Conservation (phyloP, 495 filamentous ascomycete genomes). For the Aspergillus sparsus region DNA sequence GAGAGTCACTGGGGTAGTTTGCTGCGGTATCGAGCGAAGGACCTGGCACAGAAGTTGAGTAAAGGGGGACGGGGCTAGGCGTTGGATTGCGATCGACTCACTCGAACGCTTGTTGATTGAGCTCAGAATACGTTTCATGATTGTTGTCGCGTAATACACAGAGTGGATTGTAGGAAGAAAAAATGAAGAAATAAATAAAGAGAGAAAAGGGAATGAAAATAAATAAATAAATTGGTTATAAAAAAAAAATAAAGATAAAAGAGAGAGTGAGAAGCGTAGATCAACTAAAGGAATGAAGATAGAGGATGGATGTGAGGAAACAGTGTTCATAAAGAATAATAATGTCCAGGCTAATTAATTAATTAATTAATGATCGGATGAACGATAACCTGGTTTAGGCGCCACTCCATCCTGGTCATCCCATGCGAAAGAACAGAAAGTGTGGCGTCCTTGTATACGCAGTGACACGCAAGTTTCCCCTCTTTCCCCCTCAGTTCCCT, state of each 20-base stretch:
- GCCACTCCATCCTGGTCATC: background rate
- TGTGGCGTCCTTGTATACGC: no score
- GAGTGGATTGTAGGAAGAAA: background rate
- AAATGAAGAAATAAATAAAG: background rate
- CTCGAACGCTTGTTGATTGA: conserved; percentile 37
- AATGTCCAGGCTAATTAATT: background rate
- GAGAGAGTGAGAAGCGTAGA: conserved; percentile 13
- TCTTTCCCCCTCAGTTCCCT: no score
- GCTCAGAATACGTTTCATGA: conserved; percentile 48
- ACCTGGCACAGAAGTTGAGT: conserved; percentile 22
- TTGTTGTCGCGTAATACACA: conserved; percentile 1
- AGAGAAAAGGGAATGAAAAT: background rate
- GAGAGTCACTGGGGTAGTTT: conserved; percentile 43
- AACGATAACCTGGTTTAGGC: background rate
- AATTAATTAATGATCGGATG: background rate
- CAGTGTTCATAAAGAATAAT: background rate
- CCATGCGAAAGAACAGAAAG: background rate
- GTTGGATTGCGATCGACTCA: conserved; percentile 18
- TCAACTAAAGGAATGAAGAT: background rate
- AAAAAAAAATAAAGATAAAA: conserved; percentile 9
- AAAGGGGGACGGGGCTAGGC: conserved; percentile 5
- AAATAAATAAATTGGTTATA: conserved; percentile 11
- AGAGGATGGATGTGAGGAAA: background rate
- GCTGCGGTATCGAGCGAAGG: conserved; percentile 24
- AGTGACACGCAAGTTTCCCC: no score